phyloP scores from a whole-genome alignment of 2,329 filamentous ascomycete species.

The Ophiostoma sp. region DNA sequence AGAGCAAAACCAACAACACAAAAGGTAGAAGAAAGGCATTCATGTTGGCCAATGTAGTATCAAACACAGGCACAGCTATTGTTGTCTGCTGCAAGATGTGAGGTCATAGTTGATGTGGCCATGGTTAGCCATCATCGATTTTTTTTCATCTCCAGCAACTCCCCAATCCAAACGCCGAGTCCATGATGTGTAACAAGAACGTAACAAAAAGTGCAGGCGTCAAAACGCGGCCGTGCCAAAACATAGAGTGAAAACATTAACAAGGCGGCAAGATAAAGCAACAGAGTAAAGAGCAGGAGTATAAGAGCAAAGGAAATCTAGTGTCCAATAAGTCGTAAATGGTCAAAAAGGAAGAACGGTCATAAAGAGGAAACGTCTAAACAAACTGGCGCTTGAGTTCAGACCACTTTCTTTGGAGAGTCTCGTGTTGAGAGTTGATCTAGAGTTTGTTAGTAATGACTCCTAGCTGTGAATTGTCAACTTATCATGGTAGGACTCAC shows the following conservation, averaged over 20 bases:
- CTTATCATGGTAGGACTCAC: constrained; percentile 48
- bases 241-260: constrained; percentile 6
- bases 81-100: neutral
- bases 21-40: neutral
- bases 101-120: constrained; percentile 3
- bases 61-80: constrained; percentile 17
- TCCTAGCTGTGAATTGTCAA: neutral
- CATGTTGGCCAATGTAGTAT: constrained; percentile 19
- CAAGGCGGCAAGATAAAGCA: neutral
- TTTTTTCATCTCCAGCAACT: constrained; percentile 7
- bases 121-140: neutral
- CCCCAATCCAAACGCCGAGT: constrained; percentile 17
- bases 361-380: constrained; percentile 28
- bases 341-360: neutral
- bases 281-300: neutral
- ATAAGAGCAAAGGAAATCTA: constrained; percentile 3
- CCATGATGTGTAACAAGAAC: constrained; percentile 16
- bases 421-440: constrained; percentile 67
- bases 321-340: constrained; percentile 10
- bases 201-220: neutral
- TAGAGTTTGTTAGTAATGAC: constrained; percentile 34
- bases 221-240: neutral
- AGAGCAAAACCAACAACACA: neutral
- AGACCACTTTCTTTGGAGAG: constrained; percentile 69
- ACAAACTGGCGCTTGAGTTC: constrained; percentile 61